Evolutionary conservation across 1,284 basidiomycete genomes (phyloP), one percentile per base, ranked within the genome.

Genomic region (Ceratobasidium sp.): DNA sequence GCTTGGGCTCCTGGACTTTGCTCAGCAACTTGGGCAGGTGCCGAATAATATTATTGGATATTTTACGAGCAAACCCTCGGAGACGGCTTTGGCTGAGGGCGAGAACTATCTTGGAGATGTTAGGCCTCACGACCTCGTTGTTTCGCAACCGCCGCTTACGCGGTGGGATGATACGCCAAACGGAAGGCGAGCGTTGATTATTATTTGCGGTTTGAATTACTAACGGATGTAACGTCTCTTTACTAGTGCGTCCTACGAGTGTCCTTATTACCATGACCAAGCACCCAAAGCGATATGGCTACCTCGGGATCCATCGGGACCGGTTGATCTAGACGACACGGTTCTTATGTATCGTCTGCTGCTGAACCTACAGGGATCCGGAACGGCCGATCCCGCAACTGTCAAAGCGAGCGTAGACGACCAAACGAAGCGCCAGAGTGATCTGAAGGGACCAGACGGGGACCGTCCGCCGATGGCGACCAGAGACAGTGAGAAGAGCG

Each of bases 151-250:
- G 4, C 60, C 42, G n/a, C 23, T 64, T 10, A 18, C n/a, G 20
- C 26, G 71, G 23, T 75, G 71, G 71, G 71, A 75, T n/a, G 71
- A 75, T 53, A 53, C 71, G 20, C 71, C 71, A 39, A 64, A 75
- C 20, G 71, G 71, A 28, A 75, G 71, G 71, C 64, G 33, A 10
- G 71, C 18, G 33, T 28, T 33, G 28, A 33, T 20, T 23, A 1
- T 44, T 33, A 33, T 33, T 4, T 33, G 33, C 33, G 2, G 33
- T 33, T 33, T 4, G 33, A 4, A 33, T 33, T 33, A 4, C 33
- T 33, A 33, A 33, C 33, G 4, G 33, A 33, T 33, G 33, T 28
- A 26, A 64, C 18, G 20, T 42, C 4, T 10, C 5, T 73, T 26
- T 12, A 75, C 33, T 33, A 33, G 46, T 40, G 58, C 58, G 33